phyloP scores from a whole-genome alignment of 768 basidiomycete genomes.

The Trametes cingulata region DNA sequence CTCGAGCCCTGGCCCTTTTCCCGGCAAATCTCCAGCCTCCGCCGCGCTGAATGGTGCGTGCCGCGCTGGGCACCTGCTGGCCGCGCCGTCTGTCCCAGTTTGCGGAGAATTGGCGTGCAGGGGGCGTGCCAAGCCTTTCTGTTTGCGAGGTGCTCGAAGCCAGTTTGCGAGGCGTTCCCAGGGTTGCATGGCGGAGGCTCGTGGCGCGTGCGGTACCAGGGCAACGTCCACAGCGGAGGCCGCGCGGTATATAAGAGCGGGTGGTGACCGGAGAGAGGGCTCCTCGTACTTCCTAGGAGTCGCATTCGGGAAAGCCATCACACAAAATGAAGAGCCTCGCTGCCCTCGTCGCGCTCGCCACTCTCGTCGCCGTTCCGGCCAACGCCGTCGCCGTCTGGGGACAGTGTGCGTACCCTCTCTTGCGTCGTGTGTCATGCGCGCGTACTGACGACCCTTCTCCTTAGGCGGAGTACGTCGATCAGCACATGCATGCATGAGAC shows the following conservation, averaged over 20 bases:
- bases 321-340: slow-evolving; percentile 27
- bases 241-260: neutral
- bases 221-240: too few species aligned
- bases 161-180: too few species aligned
- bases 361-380: slow-evolving; percentile 19
- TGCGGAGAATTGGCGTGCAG: slow-evolving; percentile 10
- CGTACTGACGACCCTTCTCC: neutral
- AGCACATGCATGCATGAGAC: neutral
- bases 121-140: neutral
- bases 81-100: neutral
- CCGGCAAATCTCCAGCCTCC: slow-evolving; percentile 15
- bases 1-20: slow-evolving; percentile 2
- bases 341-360: slow-evolving; percentile 27
- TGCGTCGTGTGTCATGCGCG: neutral
- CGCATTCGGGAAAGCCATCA: neutral
- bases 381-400: slow-evolving; percentile 38
- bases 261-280: too few species aligned
- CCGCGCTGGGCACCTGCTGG: neutral
- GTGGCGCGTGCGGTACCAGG: neutral
- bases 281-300: neutral
- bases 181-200: neutral
- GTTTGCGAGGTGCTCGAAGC: too few species aligned
- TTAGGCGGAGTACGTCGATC: slow-evolving; percentile 28
- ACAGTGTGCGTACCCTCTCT: slow-evolving; percentile 34
- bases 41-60: slow-evolving; percentile 10